Evolutionary conservation across 768 basidiomycete species (phyloP).

Genomic region (Suillus placidus): DNA sequence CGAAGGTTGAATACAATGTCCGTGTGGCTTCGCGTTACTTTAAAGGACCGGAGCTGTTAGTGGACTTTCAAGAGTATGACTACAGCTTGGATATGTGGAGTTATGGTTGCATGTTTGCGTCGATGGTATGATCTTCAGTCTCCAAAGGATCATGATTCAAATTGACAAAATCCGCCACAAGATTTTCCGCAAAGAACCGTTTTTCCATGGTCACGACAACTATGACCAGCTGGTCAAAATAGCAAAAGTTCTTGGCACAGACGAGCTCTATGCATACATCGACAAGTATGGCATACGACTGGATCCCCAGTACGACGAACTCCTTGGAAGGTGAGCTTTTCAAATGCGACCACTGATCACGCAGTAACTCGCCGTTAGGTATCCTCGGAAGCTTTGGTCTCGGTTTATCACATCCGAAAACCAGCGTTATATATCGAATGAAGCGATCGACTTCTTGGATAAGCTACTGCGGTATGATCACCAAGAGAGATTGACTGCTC

Average conservation of each 20-base stretch:
- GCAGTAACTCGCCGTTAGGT: conserved; percentile 47
- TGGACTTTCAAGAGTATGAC: conserved; percentile 98
- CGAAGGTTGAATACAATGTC: conserved; percentile 97
- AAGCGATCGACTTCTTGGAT: conserved; percentile 95
- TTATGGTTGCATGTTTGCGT: conserved; percentile 98
- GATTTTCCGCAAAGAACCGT: conserved; percentile 99
- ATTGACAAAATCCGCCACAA: conserved; percentile 33
- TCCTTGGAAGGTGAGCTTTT: conserved; percentile 72
- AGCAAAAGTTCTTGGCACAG: conserved; percentile 95
- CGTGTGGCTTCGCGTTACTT: conserved; percentile 97
- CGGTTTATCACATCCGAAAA: conserved; percentile 95
- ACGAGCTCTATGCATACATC: conserved; percentile 89
- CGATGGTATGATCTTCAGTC: conserved; percentile 68
- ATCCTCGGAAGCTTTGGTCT: conserved; percentile 93
- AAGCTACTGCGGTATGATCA: conserved; percentile 96
- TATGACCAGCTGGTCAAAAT: conserved; percentile 99
- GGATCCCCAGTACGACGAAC: conserved; percentile 94
- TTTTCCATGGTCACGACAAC: conserved; percentile 99
- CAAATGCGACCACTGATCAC: conserved; percentile 13
- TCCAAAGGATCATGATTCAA: not conserved
- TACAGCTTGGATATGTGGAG: conserved; percentile 99
- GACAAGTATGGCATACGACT: conserved; percentile 96
- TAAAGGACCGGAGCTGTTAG: conserved; percentile 95
- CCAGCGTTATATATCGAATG: conserved; percentile 94
- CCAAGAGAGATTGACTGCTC: conserved; percentile 93